Evolutionary conservation across 768 basidiomycete species (phyloP), one percentile per base, ranked within the genome.

Genomic region (Suillus americanus): DNA sequence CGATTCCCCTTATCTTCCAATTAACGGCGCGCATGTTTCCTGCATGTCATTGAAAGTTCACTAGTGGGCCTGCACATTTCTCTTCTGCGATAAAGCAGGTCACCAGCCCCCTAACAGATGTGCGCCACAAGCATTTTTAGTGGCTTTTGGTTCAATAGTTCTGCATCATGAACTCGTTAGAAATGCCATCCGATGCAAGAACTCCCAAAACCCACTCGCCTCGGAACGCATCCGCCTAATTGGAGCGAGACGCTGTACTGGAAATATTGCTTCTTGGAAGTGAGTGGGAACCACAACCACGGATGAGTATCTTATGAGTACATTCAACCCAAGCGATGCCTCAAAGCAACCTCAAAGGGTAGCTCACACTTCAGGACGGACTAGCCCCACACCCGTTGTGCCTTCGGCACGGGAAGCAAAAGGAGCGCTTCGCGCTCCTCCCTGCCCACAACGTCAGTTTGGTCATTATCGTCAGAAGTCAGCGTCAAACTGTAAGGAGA

Each of bases 391-490:
- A n/a, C n/a, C n/a, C n/a, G n/a, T n/a, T n/a, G n/a, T n/a, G n/a
- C n/a, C n/a, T n/a, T n/a, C n/a, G n/a, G n/a, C n/a, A n/a, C n/a
- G n/a, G n/a, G n/a, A n/a, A n/a, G n/a, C n/a, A n/a, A n/a, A n/a
- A n/a, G n/a, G n/a, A n/a, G n/a, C n/a, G n/a, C n/a, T n/a, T n/a
- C 94, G 9, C 90, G 97, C 25, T 83, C 86, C 79, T 96, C 92
- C 89, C 97, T 86, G 64, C 85, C 96, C 72, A 89, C 89, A 30
- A 96, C 94, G 75, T 85, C 86, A 68, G 97, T 98, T 95, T 85
- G 8, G 95, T 99, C 72, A 98, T 99, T 75, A 91, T 99, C 71
- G 95, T 95, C 20, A 97, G 99, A 95, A 65, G 93, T 94, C 8
- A 85, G 86, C 74, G 88, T 89, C 59, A 83, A 97, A 28, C 82